Percentiles rank a stretch among this genome's conserved stretches.
Evolutionary conservation across 2,329 filamentous ascomycete genomes (phyloP).

Genomic region (Diaporthe destruens): DNA sequence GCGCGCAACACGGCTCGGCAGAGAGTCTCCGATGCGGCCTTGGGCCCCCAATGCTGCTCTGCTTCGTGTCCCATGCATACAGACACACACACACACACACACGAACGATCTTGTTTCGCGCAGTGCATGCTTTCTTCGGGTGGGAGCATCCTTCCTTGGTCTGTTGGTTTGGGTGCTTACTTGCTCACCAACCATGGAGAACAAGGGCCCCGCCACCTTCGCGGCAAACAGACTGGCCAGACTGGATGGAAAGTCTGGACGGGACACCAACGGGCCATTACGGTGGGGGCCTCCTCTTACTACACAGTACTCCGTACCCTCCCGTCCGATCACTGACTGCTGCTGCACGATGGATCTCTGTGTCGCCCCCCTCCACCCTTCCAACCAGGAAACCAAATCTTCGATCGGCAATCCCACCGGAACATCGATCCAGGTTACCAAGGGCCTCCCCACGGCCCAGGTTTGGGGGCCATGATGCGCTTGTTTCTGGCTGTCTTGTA

Average conservation of each 20-base stretch:
- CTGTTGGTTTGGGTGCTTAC: slow-evolving; percentile 26
- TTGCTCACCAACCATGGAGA: too few relatives aligned
- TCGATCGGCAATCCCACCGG: slow-evolving; percentile 24
- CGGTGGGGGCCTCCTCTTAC: slow-evolving; percentile 10
- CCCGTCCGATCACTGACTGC: neutral
- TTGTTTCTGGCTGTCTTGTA: neutral
- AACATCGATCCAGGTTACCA: neutral
- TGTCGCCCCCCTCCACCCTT: neutral
- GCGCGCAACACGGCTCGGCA: slow-evolving; percentile 20
- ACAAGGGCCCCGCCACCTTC: neutral
- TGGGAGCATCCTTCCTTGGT: neutral
- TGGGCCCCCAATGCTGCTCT: slow-evolving; percentile 28
- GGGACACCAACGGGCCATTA: neutral
- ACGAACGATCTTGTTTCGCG: slow-evolving; percentile 2
- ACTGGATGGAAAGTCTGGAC: neutral
- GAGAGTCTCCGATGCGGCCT: slow-evolving; percentile 29
- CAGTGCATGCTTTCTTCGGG: slow-evolving; percentile 23
- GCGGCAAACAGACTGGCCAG: slow-evolving; percentile 2
- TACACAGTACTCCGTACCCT: too few relatives aligned
- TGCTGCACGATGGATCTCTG: slow-evolving; percentile 27
- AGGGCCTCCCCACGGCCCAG: neutral
- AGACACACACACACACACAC: neutral
- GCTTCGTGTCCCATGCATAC: neutral
- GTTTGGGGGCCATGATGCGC: slow-evolving; percentile 18
- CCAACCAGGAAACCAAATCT: neutral